Evolutionary conservation across 2,329 filamentous ascomycete species (phyloP), one percentile per base, ranked within the genome.

Genomic region (Colletotrichum tropicale): DNA sequence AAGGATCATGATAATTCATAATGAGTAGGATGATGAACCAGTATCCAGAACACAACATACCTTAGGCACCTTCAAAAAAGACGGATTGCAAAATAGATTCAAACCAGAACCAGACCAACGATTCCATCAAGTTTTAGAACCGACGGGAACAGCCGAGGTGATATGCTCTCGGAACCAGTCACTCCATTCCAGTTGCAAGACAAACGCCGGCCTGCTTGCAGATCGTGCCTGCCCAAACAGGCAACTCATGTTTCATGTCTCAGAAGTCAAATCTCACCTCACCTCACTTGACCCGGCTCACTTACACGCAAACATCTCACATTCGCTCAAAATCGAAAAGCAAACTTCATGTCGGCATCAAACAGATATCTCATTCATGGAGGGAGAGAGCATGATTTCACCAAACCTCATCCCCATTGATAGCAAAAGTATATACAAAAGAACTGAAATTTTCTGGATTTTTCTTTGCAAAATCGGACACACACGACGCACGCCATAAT

Each of bases 401-500:
- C 75, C 76, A 77, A 77, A 74, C 74, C 76, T 70, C 74, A 69
- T 77, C 70, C 74, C 70, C 74, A 77, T 77, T 71, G 56, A 69
- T 65, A 61, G 62, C 66, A 68, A 58, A 64, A 61, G 36, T 70
- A 70, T 74, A 24, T 74, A 76, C 61, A 76, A 38, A 71, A 76
- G 64, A 72, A 75, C 36, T 36, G 64, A 68, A 70, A 28, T 68
- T 73, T 73, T 56, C 26, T 66, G 64, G 56, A 32, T 52, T 30
- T 62, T 68, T 38, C 28, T 65, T 65, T 12, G 58, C 56, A 26
- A 56, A 26, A 16, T 62, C 58, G 24, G 8, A 21, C 58, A 65
- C 64, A 52, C 32, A 55, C 18, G 28, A 65, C 18, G 36, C 58
- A 58, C 69, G 72, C 72, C 71, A 72, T 38, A 43, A 4, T 43